phyloP scores from a whole-genome alignment of 2,329 filamentous ascomycete species.

The Calonectria ilicicola region DNA sequence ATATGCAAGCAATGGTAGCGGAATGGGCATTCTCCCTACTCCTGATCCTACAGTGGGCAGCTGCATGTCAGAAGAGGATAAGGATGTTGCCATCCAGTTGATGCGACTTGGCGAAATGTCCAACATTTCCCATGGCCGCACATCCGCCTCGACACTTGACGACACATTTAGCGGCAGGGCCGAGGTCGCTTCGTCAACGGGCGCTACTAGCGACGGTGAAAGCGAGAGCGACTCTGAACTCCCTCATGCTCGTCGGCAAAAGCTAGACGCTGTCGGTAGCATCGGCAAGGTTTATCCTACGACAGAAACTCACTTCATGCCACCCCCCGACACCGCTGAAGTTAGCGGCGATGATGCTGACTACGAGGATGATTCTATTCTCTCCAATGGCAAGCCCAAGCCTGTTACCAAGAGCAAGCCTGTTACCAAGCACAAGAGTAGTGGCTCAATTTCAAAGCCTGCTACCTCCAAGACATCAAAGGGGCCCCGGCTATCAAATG shows the following conservation, averaged over 20 bases:
- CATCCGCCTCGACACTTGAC: constrained; percentile 91
- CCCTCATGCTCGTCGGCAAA: constrained; percentile 69
- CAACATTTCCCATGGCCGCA: constrained; percentile 92
- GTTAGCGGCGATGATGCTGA: constrained; percentile 51
- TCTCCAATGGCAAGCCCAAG: constrained; percentile 55
- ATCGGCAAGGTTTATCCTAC: constrained; percentile 63
- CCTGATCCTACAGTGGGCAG: constrained; percentile 98
- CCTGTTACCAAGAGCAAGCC: constrained; percentile 51
- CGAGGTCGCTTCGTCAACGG: constrained; percentile 85
- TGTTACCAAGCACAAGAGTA: constrained; percentile 55
- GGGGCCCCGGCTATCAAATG: constrained; percentile 51
- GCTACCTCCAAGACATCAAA: constrained; percentile 57
- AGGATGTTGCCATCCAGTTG: constrained; percentile 94
- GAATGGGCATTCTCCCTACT: constrained; percentile 79
- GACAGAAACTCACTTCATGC: constrained; percentile 65
- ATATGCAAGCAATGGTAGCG: constrained; percentile 59
- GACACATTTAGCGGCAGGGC: constrained; percentile 93
- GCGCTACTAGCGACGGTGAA: constrained; percentile 84
- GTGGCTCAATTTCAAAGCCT: constrained; percentile 47
- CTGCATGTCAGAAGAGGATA: constrained; percentile 94
- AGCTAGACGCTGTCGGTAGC: constrained; percentile 58
- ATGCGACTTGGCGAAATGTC: constrained; percentile 96
- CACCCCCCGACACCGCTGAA: constrained; percentile 61
- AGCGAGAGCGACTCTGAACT: constrained; percentile 74
- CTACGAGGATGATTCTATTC: constrained; percentile 49